Conservation (phyloP, 352 stramenopile species). For the Phytophthora vignae region DNA sequence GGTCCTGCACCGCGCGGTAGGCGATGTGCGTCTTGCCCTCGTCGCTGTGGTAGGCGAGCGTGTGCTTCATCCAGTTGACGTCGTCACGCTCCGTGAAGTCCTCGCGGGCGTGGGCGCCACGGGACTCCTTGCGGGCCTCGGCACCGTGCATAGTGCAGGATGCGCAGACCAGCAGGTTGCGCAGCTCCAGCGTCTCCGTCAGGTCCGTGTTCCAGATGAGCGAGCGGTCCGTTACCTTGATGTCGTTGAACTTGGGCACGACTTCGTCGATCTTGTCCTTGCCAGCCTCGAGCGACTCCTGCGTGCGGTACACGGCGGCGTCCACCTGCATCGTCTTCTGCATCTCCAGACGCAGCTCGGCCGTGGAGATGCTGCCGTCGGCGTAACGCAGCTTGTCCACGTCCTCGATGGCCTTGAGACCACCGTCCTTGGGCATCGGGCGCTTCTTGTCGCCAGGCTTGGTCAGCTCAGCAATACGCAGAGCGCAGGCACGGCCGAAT, state of each 20-base stretch:
- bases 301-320: slow-evolving; percentile 64
- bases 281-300: slow-evolving; percentile 84
- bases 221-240: slow-evolving; percentile 95
- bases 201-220: slow-evolving; percentile 99
- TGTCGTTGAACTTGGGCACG: slow-evolving; percentile 92
- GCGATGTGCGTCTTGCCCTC: slow-evolving; percentile 90
- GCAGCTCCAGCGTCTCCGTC: slow-evolving; percentile 96
- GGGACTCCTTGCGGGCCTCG: slow-evolving; percentile 94
- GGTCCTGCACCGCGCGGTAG: slow-evolving; percentile 94
- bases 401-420: slow-evolving; percentile 87
- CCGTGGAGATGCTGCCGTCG: slow-evolving; percentile 78
- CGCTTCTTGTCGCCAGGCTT: slow-evolving; percentile 91
- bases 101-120: slow-evolving; percentile 97
- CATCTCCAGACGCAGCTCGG: slow-evolving; percentile 85
- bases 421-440: slow-evolving; percentile 83
- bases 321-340: slow-evolving; percentile 68
- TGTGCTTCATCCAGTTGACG: slow-evolving; percentile 98
- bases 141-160: slow-evolving; percentile 95
- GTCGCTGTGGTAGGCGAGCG: slow-evolving; percentile 94
- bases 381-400: slow-evolving; percentile 93
- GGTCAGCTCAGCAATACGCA: slow-evolving; percentile 94
- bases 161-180: slow-evolving; percentile 94
- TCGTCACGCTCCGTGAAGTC: slow-evolving; percentile 95
- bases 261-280: slow-evolving; percentile 89
- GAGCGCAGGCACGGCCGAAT: slow-evolving; percentile 95